Evolutionary conservation across 129 eudicot species (phyloP), one percentile per base, ranked within the genome.

Genomic region (Helianthus tuberosus): DNA sequence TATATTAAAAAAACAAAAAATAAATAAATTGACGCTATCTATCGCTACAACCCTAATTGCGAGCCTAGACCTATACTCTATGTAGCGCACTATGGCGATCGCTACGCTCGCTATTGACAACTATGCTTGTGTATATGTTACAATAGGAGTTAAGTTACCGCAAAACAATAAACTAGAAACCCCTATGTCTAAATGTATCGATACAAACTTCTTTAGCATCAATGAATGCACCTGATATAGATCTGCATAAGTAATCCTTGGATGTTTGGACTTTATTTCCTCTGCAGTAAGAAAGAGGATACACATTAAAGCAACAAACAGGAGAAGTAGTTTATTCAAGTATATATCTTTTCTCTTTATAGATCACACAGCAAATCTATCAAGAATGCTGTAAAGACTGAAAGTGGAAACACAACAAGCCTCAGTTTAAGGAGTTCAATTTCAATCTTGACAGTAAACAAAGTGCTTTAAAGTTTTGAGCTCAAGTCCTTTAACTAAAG

Each of bases 191-290:
- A 63, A 59, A 11, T 25, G 23, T 32, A 20, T 14, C 36, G 8
- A 59, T 51, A 67, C 12, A 14, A 70, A 64, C 68, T 15, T 16
- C 23, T 14, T 38, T 46, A 38, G 72, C 16, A 44, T 43, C 66
- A 66, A 1, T 52, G 68, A 52, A 52, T 62, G 83, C 80, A 94
- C 99, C 99, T 94, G 99, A 80, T 91, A 94, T 35, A 94, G 87
- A 83, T 94, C 99, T 48, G 99, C 99, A 84, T 88, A 94, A n/a
- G 97, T 88, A 72, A 94, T 86, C 82, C 79, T 88, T 62, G 96
- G 94, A 80, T 89, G 88, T 72, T 84, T 91, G 69, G 88, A 82
- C 86, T 94, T 94, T 79, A 94, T 82, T 80, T 85, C 91, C 49
- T 94, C 98, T 93, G 97, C 86, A 66, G 81, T 53, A 54, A 86